Conservation (phyloP, 2,329 filamentous ascomycete species). For the Polytolypa hystricis region DNA sequence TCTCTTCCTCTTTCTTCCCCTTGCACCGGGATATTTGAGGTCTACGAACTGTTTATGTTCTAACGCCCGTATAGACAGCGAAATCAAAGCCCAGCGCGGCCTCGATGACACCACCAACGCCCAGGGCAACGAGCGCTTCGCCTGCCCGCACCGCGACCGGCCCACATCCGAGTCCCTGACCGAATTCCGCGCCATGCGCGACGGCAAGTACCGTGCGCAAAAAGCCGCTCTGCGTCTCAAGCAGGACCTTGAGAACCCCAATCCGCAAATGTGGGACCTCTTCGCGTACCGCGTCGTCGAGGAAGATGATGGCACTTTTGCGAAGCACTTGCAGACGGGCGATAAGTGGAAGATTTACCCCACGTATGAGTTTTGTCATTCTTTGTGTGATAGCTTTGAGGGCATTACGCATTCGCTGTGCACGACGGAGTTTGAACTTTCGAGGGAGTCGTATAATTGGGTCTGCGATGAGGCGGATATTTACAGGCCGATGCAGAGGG, state of each 20-base stretch:
- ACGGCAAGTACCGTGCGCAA: constrained; percentile 77
- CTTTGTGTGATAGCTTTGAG: constrained; percentile 84
- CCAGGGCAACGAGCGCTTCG: constrained; percentile 58
- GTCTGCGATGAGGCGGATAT: constrained; percentile 70
- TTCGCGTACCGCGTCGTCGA: constrained; percentile 80
- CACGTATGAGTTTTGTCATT: constrained; percentile 90
- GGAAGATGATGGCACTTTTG: constrained; percentile 28
- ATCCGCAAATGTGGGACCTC: constrained; percentile 94
- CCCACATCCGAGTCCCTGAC: constrained; percentile 62
- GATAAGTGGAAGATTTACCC: constrained; percentile 86
- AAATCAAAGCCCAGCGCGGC: constrained; percentile 55
- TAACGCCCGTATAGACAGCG: constrained; percentile 51
- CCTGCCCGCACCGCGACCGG: constrained; percentile 69
- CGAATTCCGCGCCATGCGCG: constrained; percentile 82
- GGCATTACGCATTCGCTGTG: constrained; percentile 85
- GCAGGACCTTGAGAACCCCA: constrained; percentile 65
- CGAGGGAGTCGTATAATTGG: constrained; percentile 82
- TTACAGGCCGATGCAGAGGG: constrained; percentile 88
- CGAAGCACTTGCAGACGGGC: constrained; percentile 62
- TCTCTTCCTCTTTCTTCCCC: too few relatives aligned
- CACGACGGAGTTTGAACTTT: constrained; percentile 81
- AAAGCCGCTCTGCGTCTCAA: constrained; percentile 88
- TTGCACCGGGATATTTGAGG: too few relatives aligned
- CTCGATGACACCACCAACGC: constrained; percentile 19
- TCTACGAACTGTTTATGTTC: too few relatives aligned